Evolutionary conservation across 2,329 filamentous ascomycete genomes (phyloP), one percentile per base, ranked within the genome.

Genomic region (Setomelanomma holmii): DNA sequence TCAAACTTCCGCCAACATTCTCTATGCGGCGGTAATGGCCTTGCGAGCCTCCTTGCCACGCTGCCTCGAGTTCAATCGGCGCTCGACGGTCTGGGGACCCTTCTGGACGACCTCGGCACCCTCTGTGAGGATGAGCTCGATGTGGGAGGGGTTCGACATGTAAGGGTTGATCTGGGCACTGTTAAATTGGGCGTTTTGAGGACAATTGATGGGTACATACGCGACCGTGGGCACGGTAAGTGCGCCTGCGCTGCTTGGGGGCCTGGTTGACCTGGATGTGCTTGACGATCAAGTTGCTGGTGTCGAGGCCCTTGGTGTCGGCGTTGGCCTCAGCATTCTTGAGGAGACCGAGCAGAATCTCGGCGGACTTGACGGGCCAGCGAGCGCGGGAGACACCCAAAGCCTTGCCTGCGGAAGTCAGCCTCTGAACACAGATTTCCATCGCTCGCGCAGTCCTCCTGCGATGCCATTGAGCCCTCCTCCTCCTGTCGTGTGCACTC

Each of bases 251-350:
- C 87, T 98, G 93, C 89, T 98, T 98, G 76, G 95, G 95, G 73
- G 95, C 96, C 87, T 99, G 95, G 91, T 99, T 99, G 87, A 99
- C 95, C 86, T 99, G 95, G 84, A 99, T 99, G 90, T 97, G 96
- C 91, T 97, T 97, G 84, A 99, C 90, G 78, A 98, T 83, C 78
- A 99, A 86, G 86, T 96, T 96, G 83, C 88, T 89, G 78, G 93
- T 98, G 83, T 99, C 80, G 52, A 81, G 74, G 7, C 83, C 82
- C 60, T 76, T 74, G 59, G 74, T 74, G 63, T 79, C 77, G 65
- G 77, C 74, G 55, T 78, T 77, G 64, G 73, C 72, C 64, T 79
- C 77, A 54, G 74, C 75, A 65, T 79, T 76, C 69, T 76, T 78
- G 57, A 99, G 90, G 74, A 99, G 91, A 78, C 89, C 90, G 81